Conservation (phyloP, 1,139 yeast genomes). For the Yamadazyma mexicana region DNA sequence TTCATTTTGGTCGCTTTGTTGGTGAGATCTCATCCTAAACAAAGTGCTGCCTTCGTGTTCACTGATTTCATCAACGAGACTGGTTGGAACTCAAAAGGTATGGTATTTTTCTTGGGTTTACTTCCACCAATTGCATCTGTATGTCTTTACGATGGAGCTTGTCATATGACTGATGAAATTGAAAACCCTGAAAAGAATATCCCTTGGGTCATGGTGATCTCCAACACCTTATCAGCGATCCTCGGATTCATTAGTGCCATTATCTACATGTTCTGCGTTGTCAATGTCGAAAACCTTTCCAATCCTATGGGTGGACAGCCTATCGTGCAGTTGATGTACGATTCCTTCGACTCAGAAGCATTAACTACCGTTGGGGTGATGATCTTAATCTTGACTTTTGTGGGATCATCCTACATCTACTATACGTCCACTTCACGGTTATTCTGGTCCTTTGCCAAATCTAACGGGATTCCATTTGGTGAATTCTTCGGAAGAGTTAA, state of each 20-base stretch:
- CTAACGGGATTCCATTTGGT: slow-evolving; percentile 29
- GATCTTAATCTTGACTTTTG: slow-evolving; percentile 22
- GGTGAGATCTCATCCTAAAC: slow-evolving; percentile 24
- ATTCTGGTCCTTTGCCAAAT: slow-evolving; percentile 30
- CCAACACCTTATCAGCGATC: slow-evolving; percentile 23
- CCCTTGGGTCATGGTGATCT: slow-evolving; percentile 28
- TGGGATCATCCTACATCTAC: slow-evolving; percentile 21
- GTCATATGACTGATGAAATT: slow-evolving; percentile 33
- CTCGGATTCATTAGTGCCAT: slow-evolving; percentile 24
- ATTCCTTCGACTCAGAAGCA: slow-evolving; percentile 24
- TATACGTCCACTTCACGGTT: slow-evolving; percentile 26
- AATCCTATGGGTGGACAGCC: slow-evolving; percentile 31
- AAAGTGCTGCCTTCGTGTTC: slow-evolving; percentile 24
- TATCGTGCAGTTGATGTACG: slow-evolving; percentile 27
- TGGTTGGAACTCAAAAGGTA: slow-evolving; percentile 29
- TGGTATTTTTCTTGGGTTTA: slow-evolving; percentile 28
- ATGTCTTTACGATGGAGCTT: slow-evolving; percentile 28
- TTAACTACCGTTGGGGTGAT: slow-evolving; percentile 27
- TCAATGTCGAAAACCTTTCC: slow-evolving; percentile 17
- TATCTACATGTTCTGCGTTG: slow-evolving; percentile 28
- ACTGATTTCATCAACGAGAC: slow-evolving; percentile 24
- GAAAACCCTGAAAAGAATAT: slow-evolving; percentile 26
- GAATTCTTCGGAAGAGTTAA: slow-evolving; percentile 22
- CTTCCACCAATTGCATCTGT: slow-evolving; percentile 29
- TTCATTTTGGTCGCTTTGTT: slow-evolving; percentile 26